Percentiles rank a stretch among this genome's conserved stretches.
phyloP scores from a whole-genome alignment of 2,329 filamentous ascomycete genomes.

The Colletotrichum australisinense region DNA sequence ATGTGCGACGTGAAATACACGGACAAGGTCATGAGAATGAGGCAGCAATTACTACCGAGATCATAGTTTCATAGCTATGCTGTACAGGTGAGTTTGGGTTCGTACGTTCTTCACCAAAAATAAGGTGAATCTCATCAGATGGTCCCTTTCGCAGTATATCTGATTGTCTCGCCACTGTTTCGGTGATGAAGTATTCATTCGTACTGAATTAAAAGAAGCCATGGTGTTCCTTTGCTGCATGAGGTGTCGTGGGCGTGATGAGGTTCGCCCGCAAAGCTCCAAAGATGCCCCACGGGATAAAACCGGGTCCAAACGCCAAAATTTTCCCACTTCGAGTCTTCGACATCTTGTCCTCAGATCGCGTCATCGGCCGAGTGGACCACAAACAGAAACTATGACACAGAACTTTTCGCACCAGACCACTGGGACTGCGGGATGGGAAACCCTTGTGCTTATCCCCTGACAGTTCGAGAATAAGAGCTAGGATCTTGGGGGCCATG shows the following conservation, averaged over 20 bases:
- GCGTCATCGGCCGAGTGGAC: slow-evolving; percentile 35
- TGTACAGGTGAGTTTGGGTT: background rate
- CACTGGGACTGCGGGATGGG: slow-evolving; percentile 8
- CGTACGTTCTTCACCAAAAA: no score
- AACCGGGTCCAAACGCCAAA: slow-evolving; percentile 15
- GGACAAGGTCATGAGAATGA: background rate
- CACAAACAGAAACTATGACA: slow-evolving; percentile 36
- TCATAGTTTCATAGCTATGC: background rate
- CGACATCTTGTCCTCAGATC: slow-evolving; percentile 34
- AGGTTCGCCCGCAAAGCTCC: background rate
- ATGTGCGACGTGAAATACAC: background rate
- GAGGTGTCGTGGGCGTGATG: background rate
- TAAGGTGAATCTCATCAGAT: background rate
- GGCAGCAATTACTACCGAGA: no score
- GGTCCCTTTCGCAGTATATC: no score
- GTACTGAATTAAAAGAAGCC: background rate
- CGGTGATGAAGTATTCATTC: background rate
- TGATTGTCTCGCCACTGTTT: no score
- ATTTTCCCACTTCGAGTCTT: slow-evolving; percentile 34
- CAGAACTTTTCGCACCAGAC: slow-evolving; percentile 21
- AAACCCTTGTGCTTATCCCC: slow-evolving; percentile 1
- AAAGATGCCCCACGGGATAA: background rate
- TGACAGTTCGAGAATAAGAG: background rate
- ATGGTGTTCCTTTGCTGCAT: background rate
- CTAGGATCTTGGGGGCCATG: background rate